Evolutionary conservation across 164 flowering plant species (phyloP).

Genomic region (Saururus chinensis): DNA sequence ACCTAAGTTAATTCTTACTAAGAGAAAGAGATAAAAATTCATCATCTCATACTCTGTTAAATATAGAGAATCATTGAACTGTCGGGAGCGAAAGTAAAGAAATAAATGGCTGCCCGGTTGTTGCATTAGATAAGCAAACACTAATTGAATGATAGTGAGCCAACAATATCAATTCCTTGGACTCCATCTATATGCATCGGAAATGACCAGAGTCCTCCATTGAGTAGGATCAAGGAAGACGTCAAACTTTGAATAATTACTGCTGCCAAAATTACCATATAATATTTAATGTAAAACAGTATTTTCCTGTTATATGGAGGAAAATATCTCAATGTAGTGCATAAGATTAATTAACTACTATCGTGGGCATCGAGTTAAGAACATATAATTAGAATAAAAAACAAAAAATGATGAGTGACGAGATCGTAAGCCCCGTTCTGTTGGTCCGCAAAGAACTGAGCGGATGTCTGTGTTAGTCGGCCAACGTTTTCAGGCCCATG

Average conservation of each 20-base stretch:
- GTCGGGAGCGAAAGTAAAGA: conserved; percentile 95
- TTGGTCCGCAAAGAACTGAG: not conserved
- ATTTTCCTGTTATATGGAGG: no score
- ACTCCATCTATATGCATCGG: conserved; percentile 70
- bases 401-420: not conserved
- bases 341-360: no score
- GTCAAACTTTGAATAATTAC: conserved; percentile 90
- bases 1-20: conserved; percentile 96
- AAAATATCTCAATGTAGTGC: no score
- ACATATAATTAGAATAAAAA: no score
- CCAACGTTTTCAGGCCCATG: not conserved
- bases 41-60: conserved; percentile 58
- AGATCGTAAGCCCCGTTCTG: not conserved
- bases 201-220: conserved; percentile 90
- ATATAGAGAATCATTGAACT: conserved; percentile 85
- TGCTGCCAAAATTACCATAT: conserved; percentile 89
- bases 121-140: conserved; percentile 89
- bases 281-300: no score
- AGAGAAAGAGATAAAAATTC: conserved; percentile 61
- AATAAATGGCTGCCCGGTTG: conserved; percentile 90
- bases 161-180: conserved; percentile 66
- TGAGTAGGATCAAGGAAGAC: conserved; percentile 79
- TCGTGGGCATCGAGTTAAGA: no score
- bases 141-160: conserved; percentile 60
- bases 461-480: not conserved